phyloP scores from a whole-genome alignment of 306 rosid species.

The Ochetophila trinervis region DNA sequence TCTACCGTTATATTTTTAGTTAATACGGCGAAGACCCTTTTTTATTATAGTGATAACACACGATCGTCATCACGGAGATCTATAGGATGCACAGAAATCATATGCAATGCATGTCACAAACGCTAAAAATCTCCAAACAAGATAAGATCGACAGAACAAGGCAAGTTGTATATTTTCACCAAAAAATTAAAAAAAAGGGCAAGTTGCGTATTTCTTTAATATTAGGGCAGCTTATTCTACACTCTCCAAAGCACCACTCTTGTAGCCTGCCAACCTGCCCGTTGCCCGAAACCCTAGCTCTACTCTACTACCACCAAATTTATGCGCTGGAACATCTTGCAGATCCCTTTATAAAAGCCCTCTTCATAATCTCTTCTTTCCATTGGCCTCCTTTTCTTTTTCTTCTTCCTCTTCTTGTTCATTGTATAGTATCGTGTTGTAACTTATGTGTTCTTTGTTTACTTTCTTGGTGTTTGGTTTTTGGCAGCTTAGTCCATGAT shows the following conservation, averaged over 20 bases:
- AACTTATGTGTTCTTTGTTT: neutral
- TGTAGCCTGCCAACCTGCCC: constrained; percentile 15
- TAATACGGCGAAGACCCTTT: too few relatives aligned
- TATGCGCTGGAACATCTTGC: constrained; percentile 28
- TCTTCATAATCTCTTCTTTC: neutral
- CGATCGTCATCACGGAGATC: too few relatives aligned
- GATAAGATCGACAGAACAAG: neutral
- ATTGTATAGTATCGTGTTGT: neutral
- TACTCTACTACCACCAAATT: neutral
- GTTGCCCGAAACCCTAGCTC: constrained; percentile 37
- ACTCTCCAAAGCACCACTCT: constrained; percentile 11
- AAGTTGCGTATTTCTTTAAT: constrained; percentile 28
- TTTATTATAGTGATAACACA: too few relatives aligned
- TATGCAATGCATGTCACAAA: neutral
- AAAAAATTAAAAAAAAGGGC: too few relatives aligned
- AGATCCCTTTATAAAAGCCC: constrained; percentile 24
- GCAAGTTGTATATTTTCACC: too few relatives aligned
- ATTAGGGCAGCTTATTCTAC: constrained; percentile 26
- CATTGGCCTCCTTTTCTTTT: neutral
- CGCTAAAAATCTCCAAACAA: neutral
- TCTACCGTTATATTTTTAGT: too few relatives aligned
- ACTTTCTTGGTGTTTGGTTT: neutral
- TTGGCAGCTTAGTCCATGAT: neutral
- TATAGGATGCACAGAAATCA: neutral
- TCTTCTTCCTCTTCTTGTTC: neutral